Base-by-base conservation (phyloP, 257 asterid species). In the Lithospermum erythrorhizon region DNA sequence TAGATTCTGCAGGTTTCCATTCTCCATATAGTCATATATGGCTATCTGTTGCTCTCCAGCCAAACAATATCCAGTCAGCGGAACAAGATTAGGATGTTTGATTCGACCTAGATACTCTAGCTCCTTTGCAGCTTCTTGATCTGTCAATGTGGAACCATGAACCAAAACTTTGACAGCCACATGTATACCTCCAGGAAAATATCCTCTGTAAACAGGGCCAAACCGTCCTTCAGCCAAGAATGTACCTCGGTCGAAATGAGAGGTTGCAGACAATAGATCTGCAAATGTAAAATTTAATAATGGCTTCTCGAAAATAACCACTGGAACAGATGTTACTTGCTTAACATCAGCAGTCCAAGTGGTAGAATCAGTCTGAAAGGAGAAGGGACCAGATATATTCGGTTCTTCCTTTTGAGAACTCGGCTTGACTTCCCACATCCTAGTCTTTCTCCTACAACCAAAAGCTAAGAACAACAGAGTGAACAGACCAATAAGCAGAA, bases 11-110 rank as follows among this genome's bases (percentile, higher is more conserved):
- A 88, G 59, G 76, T 85, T 88, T 10, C 96, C 96, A 24, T 85
- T 88, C 67, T 85, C 96, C 95, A 88, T 85, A 76, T 83, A 88
- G 7, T 88, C 96, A n/a, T 88, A 88, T 1, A 88, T 85, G 15
- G 82, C 94, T 32, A 88, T 85, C 81, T 95, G 76, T 57, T 88
- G 96, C 8, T 88, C 96, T 8, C 96, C 96, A 41, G 96, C 96
- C 73, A 88, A 72, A 78, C 96, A 88, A 41, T 79, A 88, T 29
- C 96, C 96, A 0, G 88, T 81, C 30, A 88, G 56, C 4, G 95
- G 94, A 24, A 88, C 96, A 11, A 88, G 89, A 75, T 88, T 88
- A 0, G 95, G 93, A 45, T 88, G 96, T 67, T 82, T 88, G 24
- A 88, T 83, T 41, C 90, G 73, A 32, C 96, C 96, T 9, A 88